Percentiles rank a stretch among this genome's conserved stretches.
Evolutionary conservation across 2,329 filamentous ascomycete genomes (phyloP).

Genomic region (Capronia epimyces): DNA sequence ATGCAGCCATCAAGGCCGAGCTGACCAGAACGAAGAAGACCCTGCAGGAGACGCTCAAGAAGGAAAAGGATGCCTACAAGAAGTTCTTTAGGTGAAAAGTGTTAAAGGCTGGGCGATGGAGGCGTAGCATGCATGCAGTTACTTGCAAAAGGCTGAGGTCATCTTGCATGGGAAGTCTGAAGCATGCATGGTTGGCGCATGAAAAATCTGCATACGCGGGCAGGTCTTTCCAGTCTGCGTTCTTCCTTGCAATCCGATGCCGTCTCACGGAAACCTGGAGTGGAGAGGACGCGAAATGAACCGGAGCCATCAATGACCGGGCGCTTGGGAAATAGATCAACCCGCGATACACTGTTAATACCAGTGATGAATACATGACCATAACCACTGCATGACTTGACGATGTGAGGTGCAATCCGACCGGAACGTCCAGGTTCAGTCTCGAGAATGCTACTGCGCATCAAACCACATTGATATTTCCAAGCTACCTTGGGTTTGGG

Average conservation of each 20-base stretch:
- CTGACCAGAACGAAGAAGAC: constrained; percentile 71
- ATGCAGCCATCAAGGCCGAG: constrained; percentile 70
- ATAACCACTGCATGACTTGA: too few relatives aligned
- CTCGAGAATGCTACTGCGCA: too few relatives aligned
- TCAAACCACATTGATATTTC: too few relatives aligned
- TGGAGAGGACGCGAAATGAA: not conserved
- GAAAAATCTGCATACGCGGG: too few relatives aligned
- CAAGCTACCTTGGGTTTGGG: too few relatives aligned
- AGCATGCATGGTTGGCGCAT: too few relatives aligned
- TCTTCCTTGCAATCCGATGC: too few relatives aligned
- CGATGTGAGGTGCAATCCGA: not conserved
- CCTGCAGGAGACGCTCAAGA: constrained; percentile 66
- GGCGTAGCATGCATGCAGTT: too few relatives aligned
- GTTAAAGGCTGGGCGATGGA: not conserved
- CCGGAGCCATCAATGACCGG: not conserved
- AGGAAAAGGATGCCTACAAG: constrained; percentile 87
- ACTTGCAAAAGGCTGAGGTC: not conserved
- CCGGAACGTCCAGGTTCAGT: too few relatives aligned
- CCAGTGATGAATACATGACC: not conserved
- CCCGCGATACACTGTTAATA: not conserved
- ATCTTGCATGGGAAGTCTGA: not conserved
- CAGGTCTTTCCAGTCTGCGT: too few relatives aligned
- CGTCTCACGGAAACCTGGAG: too few relatives aligned
- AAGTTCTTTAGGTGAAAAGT: constrained; percentile 64
- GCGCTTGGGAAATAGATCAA: not conserved